Percentiles rank a stretch among this genome's conserved stretches.
phyloP scores from a whole-genome alignment of 306 rosid species.

The Corylus heterophylla region DNA sequence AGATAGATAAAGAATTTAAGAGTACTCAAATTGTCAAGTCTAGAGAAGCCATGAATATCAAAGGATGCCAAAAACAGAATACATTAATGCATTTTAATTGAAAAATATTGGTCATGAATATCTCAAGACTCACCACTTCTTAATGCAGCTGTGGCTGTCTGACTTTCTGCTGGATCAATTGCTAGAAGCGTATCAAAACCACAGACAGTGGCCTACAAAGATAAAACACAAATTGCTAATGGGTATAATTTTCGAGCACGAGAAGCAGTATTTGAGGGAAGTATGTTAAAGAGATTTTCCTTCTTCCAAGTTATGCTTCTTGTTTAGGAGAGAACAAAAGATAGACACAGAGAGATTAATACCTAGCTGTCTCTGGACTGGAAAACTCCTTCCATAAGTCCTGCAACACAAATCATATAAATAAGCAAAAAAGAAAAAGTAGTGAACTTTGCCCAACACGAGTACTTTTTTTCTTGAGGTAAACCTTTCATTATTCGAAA shows the following conservation, averaged over 20 bases:
- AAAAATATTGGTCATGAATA: conserved; percentile 18
- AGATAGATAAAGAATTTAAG: conserved; percentile 6
- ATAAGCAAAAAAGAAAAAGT: not conserved
- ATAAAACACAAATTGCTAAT: not conserved
- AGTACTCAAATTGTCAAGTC: not conserved
- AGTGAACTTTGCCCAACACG: not conserved
- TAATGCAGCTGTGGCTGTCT: conserved; percentile 79
- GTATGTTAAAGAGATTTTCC: not conserved
- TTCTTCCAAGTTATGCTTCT: not conserved
- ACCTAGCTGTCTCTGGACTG: conserved; percentile 78
- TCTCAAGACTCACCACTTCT: conserved; percentile 55
- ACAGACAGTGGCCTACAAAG: no score
- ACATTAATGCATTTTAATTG: conserved; percentile 9
- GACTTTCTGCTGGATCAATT: conserved; percentile 83
- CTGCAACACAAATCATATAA: conserved; percentile 31
- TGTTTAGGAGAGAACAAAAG: not conserved
- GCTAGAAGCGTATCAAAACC: conserved; percentile 74
- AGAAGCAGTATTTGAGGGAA: not conserved
- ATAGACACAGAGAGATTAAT: not conserved
- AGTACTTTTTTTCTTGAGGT: not conserved
- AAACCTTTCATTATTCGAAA: not conserved
- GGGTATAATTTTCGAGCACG: not conserved
- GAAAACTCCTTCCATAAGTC: conserved; percentile 67
- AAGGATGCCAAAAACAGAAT: conserved; percentile 14
- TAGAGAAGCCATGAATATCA: not conserved